Percentiles rank a stretch among this genome's conserved stretches.
Conservation (phyloP, 148 eudicot species). For the Cornus suecica region DNA sequence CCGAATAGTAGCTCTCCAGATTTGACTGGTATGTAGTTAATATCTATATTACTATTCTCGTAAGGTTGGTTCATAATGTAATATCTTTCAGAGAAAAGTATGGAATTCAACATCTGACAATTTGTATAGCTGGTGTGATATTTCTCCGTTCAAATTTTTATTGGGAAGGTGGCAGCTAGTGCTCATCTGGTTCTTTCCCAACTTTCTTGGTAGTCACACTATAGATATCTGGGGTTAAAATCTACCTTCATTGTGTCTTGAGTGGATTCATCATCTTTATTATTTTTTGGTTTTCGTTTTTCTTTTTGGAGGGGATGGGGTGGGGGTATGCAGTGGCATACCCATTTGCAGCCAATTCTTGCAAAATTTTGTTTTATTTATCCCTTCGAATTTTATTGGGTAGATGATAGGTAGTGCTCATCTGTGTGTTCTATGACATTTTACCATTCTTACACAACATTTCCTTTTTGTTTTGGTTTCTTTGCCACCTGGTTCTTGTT, state of each 20-base stretch:
- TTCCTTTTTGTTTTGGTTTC: not conserved
- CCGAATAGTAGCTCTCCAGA: conserved; percentile 66
- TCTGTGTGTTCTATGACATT: not conserved
- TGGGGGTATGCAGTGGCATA: too few species aligned
- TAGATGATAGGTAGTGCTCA: too few species aligned
- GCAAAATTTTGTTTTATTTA: too few species aligned
- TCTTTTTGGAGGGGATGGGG: too few species aligned
- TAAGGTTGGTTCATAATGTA: not conserved
- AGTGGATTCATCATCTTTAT: too few species aligned
- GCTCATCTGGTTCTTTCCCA: too few species aligned
- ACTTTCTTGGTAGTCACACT: too few species aligned
- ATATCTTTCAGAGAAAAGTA: not conserved
- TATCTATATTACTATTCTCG: not conserved
- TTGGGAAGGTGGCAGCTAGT: not conserved
- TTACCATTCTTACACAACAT: not conserved
- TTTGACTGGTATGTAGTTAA: conserved; percentile 45
- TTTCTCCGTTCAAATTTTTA: not conserved
- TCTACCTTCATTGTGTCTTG: too few species aligned
- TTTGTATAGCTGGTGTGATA: conserved; percentile 9
- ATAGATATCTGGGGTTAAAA: too few species aligned
- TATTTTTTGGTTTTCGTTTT: not conserved
- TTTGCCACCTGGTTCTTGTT: not conserved
- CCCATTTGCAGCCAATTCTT: too few species aligned
- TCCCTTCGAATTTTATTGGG: too few species aligned
- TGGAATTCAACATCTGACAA: not conserved